Conservation (phyloP, 495 filamentous ascomycete species). For the Podospora australis region DNA sequence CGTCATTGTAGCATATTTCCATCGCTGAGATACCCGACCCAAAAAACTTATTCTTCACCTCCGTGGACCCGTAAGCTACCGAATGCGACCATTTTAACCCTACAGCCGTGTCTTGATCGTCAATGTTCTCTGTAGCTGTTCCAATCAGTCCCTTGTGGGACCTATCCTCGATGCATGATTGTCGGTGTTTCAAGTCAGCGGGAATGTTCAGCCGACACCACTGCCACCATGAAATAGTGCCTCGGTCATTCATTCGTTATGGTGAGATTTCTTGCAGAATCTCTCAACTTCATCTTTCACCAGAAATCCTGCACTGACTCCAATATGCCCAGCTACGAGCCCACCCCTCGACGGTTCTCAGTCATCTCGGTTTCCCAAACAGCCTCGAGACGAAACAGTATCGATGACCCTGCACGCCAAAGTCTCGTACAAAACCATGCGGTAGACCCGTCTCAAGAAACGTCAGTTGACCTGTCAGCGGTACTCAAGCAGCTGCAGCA, state of each 20-base stretch:
- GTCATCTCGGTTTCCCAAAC: conserved; percentile 12
- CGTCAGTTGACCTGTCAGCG: conserved; percentile 8
- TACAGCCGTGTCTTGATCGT: no score
- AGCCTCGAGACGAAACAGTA: conserved; percentile 19
- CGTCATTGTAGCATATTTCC: no score
- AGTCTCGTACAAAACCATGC: not conserved
- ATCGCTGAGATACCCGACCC: no score
- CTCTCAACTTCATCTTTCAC: not conserved
- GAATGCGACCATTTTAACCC: no score
- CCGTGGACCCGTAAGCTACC: no score
- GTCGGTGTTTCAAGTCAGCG: conserved; percentile 12
- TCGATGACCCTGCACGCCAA: conserved; percentile 11
- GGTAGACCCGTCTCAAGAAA: not conserved
- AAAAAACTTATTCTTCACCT: no score
- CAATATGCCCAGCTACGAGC: conserved; percentile 22
- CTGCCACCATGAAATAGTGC: not conserved
- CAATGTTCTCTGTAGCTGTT: no score
- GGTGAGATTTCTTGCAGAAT: not conserved
- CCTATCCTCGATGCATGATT: no score
- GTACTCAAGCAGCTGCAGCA: conserved; percentile 12
- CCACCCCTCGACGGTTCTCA: conserved; percentile 19
- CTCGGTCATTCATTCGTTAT: not conserved
- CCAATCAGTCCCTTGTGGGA: no score
- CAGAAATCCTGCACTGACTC: not conserved
- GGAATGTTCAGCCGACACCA: conserved; percentile 11